These are phyloP conservation scores for Chlamydomonas reinhardtii DNA, from an alignment of 163 green algal genomes.

Conservation along the genomic window DNA sequence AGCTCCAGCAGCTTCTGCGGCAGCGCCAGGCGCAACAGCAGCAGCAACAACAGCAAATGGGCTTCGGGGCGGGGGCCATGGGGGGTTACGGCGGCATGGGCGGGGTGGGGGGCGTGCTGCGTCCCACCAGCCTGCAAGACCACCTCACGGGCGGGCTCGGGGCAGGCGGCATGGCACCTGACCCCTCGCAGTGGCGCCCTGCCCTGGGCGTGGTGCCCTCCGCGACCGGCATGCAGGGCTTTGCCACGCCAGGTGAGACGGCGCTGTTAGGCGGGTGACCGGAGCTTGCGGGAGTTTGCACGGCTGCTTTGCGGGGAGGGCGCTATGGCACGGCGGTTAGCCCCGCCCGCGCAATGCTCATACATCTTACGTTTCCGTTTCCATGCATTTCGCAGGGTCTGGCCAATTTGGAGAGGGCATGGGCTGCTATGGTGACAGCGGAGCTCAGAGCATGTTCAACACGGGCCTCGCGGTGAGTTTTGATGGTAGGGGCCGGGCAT, in stretches of 20 bases:
- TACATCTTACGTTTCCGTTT: too few species aligned
- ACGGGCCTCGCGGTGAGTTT: too few species aligned
- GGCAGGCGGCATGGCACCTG: neutral
- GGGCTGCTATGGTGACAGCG: too few species aligned
- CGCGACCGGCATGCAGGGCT: neutral
- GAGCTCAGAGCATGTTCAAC: too few species aligned
- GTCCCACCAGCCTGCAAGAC: slow-evolving; percentile 18
- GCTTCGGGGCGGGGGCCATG: neutral
- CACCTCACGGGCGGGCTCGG: slow-evolving; percentile 5
- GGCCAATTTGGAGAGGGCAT: too few species aligned
- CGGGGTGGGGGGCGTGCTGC: neutral
- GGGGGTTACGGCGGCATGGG: neutral
- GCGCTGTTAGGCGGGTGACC: too few species aligned
- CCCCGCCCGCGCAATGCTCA: too few species aligned
- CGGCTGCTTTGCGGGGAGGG: neutral
- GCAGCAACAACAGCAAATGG: neutral
- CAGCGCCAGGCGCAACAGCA: slow-evolving; percentile 31
- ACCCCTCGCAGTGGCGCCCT: slow-evolving; percentile 11
- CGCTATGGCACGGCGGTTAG: neutral
- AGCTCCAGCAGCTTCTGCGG: slow-evolving; percentile 14
- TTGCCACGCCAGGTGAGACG: too few species aligned
- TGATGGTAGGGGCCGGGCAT: too few species aligned
- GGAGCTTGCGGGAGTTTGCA: too few species aligned
- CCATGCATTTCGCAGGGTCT: neutral
- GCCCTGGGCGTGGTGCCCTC: slow-evolving; percentile 1